These are phyloP conservation scores for Ulota crispa DNA, from an alignment of 225 moss, liverwort and hornwort species.

Conservation along the genomic window DNA sequence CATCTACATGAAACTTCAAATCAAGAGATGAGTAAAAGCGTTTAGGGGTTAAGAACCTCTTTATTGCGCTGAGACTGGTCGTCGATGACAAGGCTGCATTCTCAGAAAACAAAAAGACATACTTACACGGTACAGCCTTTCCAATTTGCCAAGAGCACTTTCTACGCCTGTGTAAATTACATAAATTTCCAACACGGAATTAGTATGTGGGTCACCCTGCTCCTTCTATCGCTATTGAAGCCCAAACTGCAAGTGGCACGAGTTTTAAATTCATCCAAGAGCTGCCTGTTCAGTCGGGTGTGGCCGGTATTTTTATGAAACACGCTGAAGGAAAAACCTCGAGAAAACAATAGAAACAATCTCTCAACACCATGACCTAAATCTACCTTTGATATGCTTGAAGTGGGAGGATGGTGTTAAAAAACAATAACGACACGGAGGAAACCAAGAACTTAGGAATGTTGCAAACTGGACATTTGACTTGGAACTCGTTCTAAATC, in stretches of 20 bases:
- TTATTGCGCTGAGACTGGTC: conserved; percentile 20
- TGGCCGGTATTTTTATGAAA: conserved; percentile 6
- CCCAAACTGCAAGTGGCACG: conserved; percentile 9
- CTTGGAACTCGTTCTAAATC: conserved; percentile 8
- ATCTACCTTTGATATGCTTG: conserved; percentile 10
- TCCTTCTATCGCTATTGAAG: conserved; percentile 15
- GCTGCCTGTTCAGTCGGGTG: conserved; percentile 6
- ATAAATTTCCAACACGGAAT: conserved; percentile 26
- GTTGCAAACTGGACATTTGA: background rate
- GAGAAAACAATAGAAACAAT: conserved; percentile 19
- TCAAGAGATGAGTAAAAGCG: too few relatives aligned
- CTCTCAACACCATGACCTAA: conserved; percentile 9
- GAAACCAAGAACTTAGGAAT: conserved; percentile 20
- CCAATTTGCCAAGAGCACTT: conserved; percentile 3
- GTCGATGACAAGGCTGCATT: conserved; percentile 6
- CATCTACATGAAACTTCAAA: too few relatives aligned
- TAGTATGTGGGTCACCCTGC: conserved; percentile 14
- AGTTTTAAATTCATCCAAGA: conserved; percentile 1
- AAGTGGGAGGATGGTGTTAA: background rate
- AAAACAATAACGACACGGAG: background rate
- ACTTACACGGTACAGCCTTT: conserved; percentile 16
- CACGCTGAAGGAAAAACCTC: conserved; percentile 10
- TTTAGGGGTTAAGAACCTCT: background rate
- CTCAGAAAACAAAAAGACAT: conserved; percentile 21
- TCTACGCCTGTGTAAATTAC: conserved; percentile 22